A percentile compares a stretch with the other conserved stretches of the same genome.
These are phyloP conservation scores for Metschnikowia bowlesiae DNA, from an alignment of 805 yeast species.

Conservation along the genomic window DNA sequence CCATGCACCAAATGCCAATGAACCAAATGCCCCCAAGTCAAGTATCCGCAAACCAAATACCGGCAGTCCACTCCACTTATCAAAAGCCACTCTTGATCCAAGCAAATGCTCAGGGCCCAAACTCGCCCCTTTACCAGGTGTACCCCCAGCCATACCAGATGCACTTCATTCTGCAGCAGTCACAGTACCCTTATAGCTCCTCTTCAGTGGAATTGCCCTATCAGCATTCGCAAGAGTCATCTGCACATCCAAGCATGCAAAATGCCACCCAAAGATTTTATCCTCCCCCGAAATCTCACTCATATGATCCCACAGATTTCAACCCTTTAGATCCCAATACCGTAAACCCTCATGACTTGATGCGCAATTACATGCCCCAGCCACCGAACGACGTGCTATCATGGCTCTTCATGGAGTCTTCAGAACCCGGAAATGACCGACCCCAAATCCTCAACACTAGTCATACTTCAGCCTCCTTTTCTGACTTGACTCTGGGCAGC, in stretches of 20 bases:
- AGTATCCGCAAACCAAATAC: not conserved
- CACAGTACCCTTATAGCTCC: not conserved
- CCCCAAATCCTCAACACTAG: not conserved
- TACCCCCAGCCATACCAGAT: constrained; percentile 1
- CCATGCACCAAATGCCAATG: not conserved
- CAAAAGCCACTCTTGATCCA: not conserved
- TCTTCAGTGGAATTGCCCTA: not conserved
- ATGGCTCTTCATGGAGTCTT: constrained; percentile 26
- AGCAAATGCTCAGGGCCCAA: not conserved
- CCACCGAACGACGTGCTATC: constrained; percentile 36
- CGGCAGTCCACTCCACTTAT: not conserved
- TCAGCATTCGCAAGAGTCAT: not conserved
- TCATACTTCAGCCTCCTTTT: not conserved
- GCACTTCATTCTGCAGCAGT: not conserved
- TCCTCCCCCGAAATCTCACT: not conserved
- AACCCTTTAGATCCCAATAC: not conserved
- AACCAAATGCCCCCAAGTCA: not conserved
- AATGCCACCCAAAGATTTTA: not conserved
- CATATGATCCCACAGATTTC: not conserved
- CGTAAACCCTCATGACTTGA: constrained; percentile 1
- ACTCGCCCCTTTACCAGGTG: constrained; percentile 1
- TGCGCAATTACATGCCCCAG: constrained; percentile 17
- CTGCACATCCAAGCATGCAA: not conserved
- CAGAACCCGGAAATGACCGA: constrained; percentile 1
- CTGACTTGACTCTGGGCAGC: not conserved